These are phyloP conservation scores for Dactylellina parvicollis DNA, from an alignment of 2,329 filamentous ascomycete species.

Conservation along the genomic window DNA sequence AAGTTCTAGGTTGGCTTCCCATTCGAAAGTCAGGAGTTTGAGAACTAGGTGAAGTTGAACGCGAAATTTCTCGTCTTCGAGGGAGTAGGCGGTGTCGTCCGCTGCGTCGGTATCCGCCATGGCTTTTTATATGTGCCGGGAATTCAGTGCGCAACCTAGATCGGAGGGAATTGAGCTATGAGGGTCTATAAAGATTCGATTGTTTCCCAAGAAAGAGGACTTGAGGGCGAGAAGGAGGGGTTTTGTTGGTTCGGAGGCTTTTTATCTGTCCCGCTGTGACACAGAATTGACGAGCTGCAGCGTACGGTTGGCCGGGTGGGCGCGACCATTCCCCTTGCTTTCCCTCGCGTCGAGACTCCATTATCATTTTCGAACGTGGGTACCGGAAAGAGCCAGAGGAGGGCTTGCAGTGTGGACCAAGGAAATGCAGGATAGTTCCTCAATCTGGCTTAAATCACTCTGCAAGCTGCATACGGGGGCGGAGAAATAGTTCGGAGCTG, in stretches of 20 bases:
- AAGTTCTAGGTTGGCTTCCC: conserved; percentile 45
- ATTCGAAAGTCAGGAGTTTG: conserved; percentile 42
- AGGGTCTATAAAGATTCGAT: too few relatives aligned
- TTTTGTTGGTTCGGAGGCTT: not conserved
- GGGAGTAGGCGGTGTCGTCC: conserved; percentile 8
- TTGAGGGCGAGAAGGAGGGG: not conserved
- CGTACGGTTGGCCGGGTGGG: not conserved
- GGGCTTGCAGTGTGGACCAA: conserved; percentile 18
- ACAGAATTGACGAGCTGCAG: not conserved
- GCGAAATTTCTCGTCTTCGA: conserved; percentile 39
- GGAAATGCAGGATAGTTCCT: conserved; percentile 5
- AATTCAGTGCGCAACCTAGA: not conserved
- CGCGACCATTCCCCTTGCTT: conserved; percentile 3
- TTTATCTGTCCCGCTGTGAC: too few relatives aligned
- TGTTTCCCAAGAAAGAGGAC: not conserved
- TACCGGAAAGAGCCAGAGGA: conserved; percentile 14
- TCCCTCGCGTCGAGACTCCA: conserved; percentile 5
- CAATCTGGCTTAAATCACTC: conserved; percentile 8
- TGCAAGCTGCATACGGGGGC: not conserved
- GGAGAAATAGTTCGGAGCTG: too few relatives aligned
- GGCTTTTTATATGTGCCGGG: not conserved
- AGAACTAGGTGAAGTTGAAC: conserved; percentile 39
- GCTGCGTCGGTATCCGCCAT: not conserved
- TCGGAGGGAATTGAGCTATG: not conserved
- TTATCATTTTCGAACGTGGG: not conserved